Base-by-base conservation (phyloP, 345 rosid species). In the Hevea brasiliensis region DNA sequence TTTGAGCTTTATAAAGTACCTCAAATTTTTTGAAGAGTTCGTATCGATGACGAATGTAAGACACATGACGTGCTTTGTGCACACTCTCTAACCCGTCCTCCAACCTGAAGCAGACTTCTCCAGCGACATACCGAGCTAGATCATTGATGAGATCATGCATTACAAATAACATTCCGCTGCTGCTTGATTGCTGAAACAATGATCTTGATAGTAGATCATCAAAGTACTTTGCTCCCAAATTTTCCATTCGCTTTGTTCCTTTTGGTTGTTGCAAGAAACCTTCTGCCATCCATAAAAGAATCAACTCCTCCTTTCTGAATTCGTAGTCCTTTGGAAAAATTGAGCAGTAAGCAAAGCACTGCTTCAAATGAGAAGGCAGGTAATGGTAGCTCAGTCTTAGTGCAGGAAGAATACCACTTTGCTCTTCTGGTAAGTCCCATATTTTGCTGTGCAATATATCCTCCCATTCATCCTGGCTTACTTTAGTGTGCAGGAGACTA, bases 281-380 rank as follows among this genome's bases (percentile, higher is more conserved):
- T 71, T 72, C 76, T 20, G 73, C 68, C 62, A 72, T 77, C 80
- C 80, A 77, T 29, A 72, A 18, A 4, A 50, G 3, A 21, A 77
- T 41, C 26, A 74, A 9, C n/a, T 79, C 64, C 3, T 74, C 64
- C 70, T 74, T 45, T 20, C 65, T 42, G 1, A 74, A 70, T 18
- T 63, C 64, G 27, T 74, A 70, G 21, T 65, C 72, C 2, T 74
- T 79, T 0, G 78, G 68, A 37, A 79, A 41, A 7, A 67, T 60
- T 29, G 73, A 42, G 44, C 81, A 72, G 10, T 67, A 77, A 9
- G 58, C 72, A 32, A 72, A 77, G 40, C 73, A 77, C n/a, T 64
- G 40, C 47, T 77, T 72, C 0, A 72, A 4, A 41, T 42, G 64
- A 0, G 69, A 67, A 26, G 73, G 73, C 9, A 77, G 64, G 27